Percentiles rank a stretch among this genome's conserved stretches.
Conservation (phyloP, 352 stramenopile species). For the Phytopythium aichiense region DNA sequence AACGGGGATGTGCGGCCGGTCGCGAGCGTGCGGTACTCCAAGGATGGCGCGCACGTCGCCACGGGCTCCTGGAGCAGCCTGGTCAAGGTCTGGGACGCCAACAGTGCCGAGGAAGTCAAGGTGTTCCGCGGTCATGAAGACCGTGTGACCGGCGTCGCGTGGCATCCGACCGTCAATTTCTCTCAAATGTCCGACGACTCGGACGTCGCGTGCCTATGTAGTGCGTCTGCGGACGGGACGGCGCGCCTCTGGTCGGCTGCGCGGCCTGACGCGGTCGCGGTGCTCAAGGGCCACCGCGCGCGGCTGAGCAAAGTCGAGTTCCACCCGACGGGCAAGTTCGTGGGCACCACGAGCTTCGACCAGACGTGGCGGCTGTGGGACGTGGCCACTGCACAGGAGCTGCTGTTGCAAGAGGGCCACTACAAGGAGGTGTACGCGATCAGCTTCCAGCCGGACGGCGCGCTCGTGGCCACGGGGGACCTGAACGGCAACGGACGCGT, state of each 20-base stretch:
- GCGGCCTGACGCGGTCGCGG: conserved; percentile 46
- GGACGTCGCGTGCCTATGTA: conserved; percentile 66
- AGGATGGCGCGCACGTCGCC: conserved; percentile 58
- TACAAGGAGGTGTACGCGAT: conserved; percentile 94
- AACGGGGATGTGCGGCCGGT: conserved; percentile 93
- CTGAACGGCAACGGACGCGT: conserved; percentile 91
- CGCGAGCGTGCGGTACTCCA: conserved; percentile 61
- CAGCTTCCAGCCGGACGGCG: conserved; percentile 94
- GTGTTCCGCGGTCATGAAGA: conserved; percentile 86
- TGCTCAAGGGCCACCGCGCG: conserved; percentile 66
- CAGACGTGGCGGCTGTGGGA: conserved; percentile 98
- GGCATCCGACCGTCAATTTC: conserved; percentile 58
- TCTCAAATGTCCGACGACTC: conserved; percentile 57
- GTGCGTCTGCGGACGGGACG: conserved; percentile 71
- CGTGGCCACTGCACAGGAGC: conserved; percentile 86
- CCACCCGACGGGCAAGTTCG: conserved; percentile 90
- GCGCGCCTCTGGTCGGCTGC: conserved; percentile 67
- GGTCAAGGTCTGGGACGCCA: conserved; percentile 93
- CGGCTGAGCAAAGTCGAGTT: conserved; percentile 90
- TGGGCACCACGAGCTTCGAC: conserved; percentile 96
- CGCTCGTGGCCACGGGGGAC: conserved; percentile 92
- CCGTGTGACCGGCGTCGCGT: conserved; percentile 84
- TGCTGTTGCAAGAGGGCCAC: conserved; percentile 97
- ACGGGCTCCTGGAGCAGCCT: conserved; percentile 93
- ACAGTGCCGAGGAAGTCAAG: conserved; percentile 54